A percentile compares a stretch with the other conserved stretches of the same genome.
Conservation (phyloP, 208 protist species). For the Leishmania gerbilli region DNA sequence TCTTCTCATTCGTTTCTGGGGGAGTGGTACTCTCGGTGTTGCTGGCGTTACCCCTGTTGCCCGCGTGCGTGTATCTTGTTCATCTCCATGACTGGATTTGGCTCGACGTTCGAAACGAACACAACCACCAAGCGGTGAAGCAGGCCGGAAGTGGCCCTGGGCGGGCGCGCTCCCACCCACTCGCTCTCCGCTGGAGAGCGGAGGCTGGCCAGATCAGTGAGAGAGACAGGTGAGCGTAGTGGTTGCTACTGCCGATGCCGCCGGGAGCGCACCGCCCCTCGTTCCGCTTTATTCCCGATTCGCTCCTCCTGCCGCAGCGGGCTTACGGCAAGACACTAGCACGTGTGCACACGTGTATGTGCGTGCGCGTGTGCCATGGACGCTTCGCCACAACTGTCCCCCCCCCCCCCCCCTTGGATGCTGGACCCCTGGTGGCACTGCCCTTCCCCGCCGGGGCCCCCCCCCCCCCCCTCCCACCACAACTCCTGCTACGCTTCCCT, state of each 20-base stretch:
- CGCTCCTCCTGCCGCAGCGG: neutral
- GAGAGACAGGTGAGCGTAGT: neutral
- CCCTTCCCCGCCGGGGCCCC: too few relatives aligned
- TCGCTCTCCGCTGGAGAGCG: neutral
- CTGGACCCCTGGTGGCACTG: too few relatives aligned
- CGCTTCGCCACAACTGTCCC: neutral
- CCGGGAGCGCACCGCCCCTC: neutral
- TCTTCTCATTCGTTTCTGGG: neutral
- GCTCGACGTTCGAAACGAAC: neutral
- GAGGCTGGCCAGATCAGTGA: neutral
- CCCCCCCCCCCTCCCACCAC: too few relatives aligned
- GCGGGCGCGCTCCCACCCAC: neutral
- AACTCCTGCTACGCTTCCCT: neutral
- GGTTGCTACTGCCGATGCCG: neutral
- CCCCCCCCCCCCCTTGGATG: neutral
- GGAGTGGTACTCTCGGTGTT: neutral
- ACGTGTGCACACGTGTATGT: neutral
- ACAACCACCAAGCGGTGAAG: neutral
- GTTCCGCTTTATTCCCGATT: neutral
- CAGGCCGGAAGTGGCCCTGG: neutral
- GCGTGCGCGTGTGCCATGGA: neutral
- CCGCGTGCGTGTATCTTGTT: neutral
- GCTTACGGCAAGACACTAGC: neutral
- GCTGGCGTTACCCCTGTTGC: neutral
- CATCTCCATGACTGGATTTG: neutral